phyloP scores from a whole-genome alignment of 768 basidiomycete species.

The Psilocybe sp. region DNA sequence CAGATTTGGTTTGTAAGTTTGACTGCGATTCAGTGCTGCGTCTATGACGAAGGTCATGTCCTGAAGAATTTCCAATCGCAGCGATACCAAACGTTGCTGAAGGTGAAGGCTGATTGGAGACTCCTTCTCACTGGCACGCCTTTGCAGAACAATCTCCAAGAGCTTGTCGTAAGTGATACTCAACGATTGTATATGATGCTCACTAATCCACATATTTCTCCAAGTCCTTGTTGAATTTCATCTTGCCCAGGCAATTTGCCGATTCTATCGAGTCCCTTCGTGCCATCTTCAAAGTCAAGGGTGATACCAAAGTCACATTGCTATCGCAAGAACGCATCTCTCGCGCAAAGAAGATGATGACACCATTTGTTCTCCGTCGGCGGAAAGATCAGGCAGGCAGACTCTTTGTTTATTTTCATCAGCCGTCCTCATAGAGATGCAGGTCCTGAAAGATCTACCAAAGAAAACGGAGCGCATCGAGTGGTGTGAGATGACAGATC shows the following conservation, averaged over 20 bases:
- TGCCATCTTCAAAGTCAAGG: slow-evolving; percentile 95
- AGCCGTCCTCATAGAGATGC: neutral
- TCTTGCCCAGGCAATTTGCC: slow-evolving; percentile 86
- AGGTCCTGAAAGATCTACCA: slow-evolving; percentile 93
- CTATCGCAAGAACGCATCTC: slow-evolving; percentile 92
- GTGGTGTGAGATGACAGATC: slow-evolving; percentile 88
- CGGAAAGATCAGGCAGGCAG: slow-evolving; percentile 83
- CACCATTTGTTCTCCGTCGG: slow-evolving; percentile 95
- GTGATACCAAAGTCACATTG: slow-evolving; percentile 84
- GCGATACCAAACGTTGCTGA: slow-evolving; percentile 85
- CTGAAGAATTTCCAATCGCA: slow-evolving; percentile 98
- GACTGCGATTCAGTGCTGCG: slow-evolving; percentile 62
- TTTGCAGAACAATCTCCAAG: slow-evolving; percentile 87
- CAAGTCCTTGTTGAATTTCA: slow-evolving; percentile 97
- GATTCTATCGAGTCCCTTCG: slow-evolving; percentile 76
- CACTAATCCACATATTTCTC: slow-evolving; percentile 3
- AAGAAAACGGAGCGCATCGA: slow-evolving; percentile 91
- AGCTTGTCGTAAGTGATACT: slow-evolving; percentile 70
- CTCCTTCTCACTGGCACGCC: slow-evolving; percentile 94
- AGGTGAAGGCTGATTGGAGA: slow-evolving; percentile 85
- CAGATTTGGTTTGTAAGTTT: slow-evolving; percentile 3
- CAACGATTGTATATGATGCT: neutral
- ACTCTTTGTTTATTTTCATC: neutral
- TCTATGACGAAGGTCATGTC: slow-evolving; percentile 97
- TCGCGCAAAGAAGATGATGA: slow-evolving; percentile 98